Base-by-base conservation (phyloP, 2,329 filamentous ascomycete species). In the Diaporthe sp. region DNA sequence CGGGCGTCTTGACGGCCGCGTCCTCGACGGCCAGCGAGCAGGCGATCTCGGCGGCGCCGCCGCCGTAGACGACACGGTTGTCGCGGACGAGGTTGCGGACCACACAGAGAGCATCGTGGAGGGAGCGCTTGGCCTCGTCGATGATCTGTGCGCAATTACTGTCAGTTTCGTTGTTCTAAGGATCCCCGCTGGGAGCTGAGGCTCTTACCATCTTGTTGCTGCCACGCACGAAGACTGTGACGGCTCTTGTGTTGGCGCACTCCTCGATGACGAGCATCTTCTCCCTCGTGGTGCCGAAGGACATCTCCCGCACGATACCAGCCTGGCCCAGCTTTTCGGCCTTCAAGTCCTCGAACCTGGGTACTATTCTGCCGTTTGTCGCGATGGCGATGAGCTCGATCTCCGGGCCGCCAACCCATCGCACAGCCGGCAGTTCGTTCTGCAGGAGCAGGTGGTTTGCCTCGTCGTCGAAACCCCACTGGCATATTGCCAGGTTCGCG, bases 211-310 rank as follows among this genome's bases (percentile, higher is more conserved):
- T 99, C 90, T 98, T 99, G 91, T 99, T 99, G 89, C 95, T 97
- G 81, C 97, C 97, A 81, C 97, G 91, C 76, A 99, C 94, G 84
- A 99, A 99, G 72, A 97, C 92, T 3, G 97, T 99, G 76, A 99
- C 97, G 58, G 97, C 97, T 80, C 97, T 90, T 74, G 95, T 98
- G 87, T 99, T 99, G 81, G 97, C 97, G 83, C 97, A 99, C 86
- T 99, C 97, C 87, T 99, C 97, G 80, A 99, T 99, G 74, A 99
- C 95, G 80, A 99, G 89, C 97, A 99, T 99, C 91, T 99, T 98
- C 86, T 99, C 97, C 82, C 97, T 91, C 57, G 97, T 99, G 2
- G 97, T 99, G 80, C 97, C 97, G 81, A 99, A 99, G 38, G 92
- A 94, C 93, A 99, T 95, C 85, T 99, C 96, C 78, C 95, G 91